A percentile compares a stretch with the other conserved stretches of the same genome.
phyloP scores from a whole-genome alignment of 2,329 filamentous ascomycete species.

The Thermoascus crustaceus region DNA sequence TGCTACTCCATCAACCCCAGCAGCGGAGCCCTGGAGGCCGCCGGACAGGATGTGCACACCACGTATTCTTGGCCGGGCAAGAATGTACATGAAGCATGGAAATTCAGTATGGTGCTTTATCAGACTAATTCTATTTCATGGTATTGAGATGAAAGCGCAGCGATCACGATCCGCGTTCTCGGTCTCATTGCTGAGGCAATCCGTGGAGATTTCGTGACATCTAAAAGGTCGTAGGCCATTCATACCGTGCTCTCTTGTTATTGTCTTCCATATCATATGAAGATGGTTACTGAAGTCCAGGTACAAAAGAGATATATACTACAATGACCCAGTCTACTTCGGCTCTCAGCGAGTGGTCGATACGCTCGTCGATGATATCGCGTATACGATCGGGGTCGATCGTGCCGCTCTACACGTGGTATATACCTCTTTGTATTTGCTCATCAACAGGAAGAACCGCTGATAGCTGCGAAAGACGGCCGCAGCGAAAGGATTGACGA shows the following conservation, averaged over 20 bases:
- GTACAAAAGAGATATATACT: conserved; percentile 59
- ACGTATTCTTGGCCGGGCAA: conserved; percentile 49
- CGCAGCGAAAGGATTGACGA: conserved; percentile 36
- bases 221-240: conserved; percentile 44
- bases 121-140: not conserved
- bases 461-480: conserved; percentile 24
- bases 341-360: conserved; percentile 50
- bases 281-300: no score
- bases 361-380: conserved; percentile 52
- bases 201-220: conserved; percentile 40
- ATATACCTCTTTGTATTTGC: no score
- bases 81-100: conserved; percentile 50
- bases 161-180: conserved; percentile 48
- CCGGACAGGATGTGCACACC: conserved; percentile 12
- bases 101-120: conserved; percentile 26
- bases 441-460: conserved; percentile 1
- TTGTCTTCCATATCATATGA: conserved; percentile 1
- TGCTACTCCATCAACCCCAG: conserved; percentile 21
- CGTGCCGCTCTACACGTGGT: conserved; percentile 51
- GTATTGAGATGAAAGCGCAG: conserved; percentile 23
- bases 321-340: conserved; percentile 53
- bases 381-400: conserved; percentile 50
- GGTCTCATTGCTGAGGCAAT: conserved; percentile 48
- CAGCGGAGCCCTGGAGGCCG: conserved; percentile 21
- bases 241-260: not conserved